Conservation (phyloP, 2,329 filamentous ascomycete species). For the Chlorencoelia australis region DNA sequence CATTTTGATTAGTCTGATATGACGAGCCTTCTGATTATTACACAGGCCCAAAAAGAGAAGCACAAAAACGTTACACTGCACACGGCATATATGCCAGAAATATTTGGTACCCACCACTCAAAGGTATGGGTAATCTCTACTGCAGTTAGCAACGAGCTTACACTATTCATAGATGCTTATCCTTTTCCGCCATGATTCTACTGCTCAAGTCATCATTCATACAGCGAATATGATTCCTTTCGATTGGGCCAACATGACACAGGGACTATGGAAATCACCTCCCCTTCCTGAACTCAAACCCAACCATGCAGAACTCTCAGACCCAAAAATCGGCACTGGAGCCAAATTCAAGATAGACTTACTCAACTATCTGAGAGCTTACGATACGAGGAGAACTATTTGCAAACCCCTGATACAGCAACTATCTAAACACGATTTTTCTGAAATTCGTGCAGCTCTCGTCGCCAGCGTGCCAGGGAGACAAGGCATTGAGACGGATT, state of each 20-base stretch:
- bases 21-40: constrained; percentile 26
- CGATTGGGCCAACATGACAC: constrained; percentile 83
- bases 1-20: not conserved
- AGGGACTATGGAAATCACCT: constrained; percentile 73
- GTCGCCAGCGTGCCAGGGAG: constrained; percentile 70
- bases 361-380: constrained; percentile 59
- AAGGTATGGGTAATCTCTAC: constrained; percentile 21
- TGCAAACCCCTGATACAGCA: constrained; percentile 46
- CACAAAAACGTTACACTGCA: constrained; percentile 62
- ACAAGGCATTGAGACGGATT: constrained; percentile 39
- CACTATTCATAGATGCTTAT: constrained; percentile 64
- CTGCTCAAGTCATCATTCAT: constrained; percentile 71
- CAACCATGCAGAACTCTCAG: not conserved
- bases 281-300: constrained; percentile 40
- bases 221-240: constrained; percentile 85
- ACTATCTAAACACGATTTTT: constrained; percentile 59
- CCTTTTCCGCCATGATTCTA: constrained; percentile 67
- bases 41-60: constrained; percentile 47
- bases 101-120: constrained; percentile 73
- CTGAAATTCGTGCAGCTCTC: constrained; percentile 55
- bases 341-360: constrained; percentile 66
- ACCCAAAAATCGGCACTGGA: constrained; percentile 44
- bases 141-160: too few relatives aligned
- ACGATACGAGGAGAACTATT: constrained; percentile 47
- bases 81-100: constrained; percentile 68